Evolutionary conservation across 805 yeast genomes (phyloP).

Genomic region (Dipodascus albidus): DNA sequence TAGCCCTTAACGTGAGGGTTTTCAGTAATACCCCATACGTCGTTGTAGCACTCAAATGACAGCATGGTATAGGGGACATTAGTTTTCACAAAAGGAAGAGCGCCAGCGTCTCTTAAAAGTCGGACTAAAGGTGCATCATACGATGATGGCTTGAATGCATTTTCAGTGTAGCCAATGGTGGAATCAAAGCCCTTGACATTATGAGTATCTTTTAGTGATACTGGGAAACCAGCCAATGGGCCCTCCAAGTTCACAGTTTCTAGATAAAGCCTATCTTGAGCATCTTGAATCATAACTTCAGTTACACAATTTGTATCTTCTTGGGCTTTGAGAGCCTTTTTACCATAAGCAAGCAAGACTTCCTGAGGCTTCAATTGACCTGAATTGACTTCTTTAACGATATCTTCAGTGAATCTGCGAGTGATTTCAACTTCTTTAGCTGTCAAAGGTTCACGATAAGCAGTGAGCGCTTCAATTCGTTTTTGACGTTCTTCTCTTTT

Average conservation of each 20-base stretch:
- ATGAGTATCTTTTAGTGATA: conserved; percentile 50
- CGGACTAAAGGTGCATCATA: conserved; percentile 32
- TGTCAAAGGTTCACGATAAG: conserved; percentile 29
- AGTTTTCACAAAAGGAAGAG: conserved; percentile 44
- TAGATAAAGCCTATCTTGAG: conserved; percentile 42
- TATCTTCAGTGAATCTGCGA: conserved; percentile 30
- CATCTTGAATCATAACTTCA: conserved; percentile 55
- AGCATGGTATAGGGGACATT: conserved; percentile 45
- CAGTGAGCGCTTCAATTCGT: conserved; percentile 27
- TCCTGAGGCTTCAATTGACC: conserved; percentile 39
- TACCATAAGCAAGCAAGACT: conserved; percentile 52
- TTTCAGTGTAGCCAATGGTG: conserved; percentile 37
- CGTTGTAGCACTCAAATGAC: conserved; percentile 45
- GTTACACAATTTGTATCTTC: conserved; percentile 48
- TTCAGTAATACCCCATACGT: conserved; percentile 38
- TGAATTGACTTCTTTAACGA: conserved; percentile 33
- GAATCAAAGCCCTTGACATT: conserved; percentile 40
- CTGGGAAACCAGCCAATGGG: conserved; percentile 53
- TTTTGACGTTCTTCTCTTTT: conserved; percentile 27
- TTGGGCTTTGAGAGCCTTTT: conserved; percentile 53
- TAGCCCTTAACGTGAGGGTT: conserved; percentile 38
- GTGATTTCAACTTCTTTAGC: conserved; percentile 27
- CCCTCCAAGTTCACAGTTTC: conserved; percentile 41
- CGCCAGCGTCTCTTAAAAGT: conserved; percentile 39
- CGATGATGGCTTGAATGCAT: conserved; percentile 30